A percentile compares a stretch with the other conserved stretches of the same genome.
Conservation (phyloP, 179 eudicot species). For the Amaranthus tricolor region DNA sequence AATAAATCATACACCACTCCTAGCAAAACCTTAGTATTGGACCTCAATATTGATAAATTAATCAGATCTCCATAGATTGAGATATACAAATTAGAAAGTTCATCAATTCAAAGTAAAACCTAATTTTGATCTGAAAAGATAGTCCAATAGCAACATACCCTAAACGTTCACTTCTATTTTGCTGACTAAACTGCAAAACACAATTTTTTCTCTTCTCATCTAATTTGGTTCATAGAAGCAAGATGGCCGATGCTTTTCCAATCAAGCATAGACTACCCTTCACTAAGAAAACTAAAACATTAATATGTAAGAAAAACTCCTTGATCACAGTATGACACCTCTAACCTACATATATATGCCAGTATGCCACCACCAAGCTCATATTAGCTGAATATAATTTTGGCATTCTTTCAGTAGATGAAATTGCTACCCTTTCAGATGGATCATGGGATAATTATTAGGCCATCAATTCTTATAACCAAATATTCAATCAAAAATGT, state of each 20-base stretch:
- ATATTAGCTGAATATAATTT: not conserved
- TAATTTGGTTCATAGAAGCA: not conserved
- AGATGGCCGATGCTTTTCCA: not conserved
- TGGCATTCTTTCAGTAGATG: not conserved
- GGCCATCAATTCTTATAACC: not conserved
- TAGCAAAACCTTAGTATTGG: not conserved
- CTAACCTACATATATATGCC: not conserved
- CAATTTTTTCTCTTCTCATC: not conserved
- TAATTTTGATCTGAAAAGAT: not conserved
- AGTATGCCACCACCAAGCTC: not conserved
- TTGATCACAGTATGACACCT: not conserved
- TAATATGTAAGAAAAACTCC: not conserved
- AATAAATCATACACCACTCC: not conserved
- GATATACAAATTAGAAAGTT: not conserved
- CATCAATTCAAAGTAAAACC: no score
- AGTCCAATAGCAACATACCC: not conserved
- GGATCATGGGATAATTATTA: not conserved
- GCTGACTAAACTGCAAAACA: not conserved
- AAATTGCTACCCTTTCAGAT: not conserved
- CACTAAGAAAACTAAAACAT: not conserved
- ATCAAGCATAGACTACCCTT: not conserved
- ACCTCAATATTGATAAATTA: not conserved
- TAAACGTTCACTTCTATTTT: no score
- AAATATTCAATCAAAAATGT: no score
- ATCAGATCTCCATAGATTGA: not conserved